These are phyloP conservation scores for Coprinellus aureogranulatus DNA, from an alignment of 768 basidiomycete species.

Conservation along the genomic window DNA sequence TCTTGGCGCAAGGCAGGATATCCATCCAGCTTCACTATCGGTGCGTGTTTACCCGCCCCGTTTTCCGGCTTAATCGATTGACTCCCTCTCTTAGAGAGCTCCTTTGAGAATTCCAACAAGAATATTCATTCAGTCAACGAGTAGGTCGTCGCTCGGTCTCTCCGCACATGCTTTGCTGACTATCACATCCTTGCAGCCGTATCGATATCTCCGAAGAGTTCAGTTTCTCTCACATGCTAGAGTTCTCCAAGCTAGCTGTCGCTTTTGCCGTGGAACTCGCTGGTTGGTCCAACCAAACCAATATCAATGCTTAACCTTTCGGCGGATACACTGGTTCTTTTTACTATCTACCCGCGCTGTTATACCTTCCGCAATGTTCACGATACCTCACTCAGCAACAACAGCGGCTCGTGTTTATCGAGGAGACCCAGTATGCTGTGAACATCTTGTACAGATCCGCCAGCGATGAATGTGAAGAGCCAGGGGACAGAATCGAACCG, in stretches of 20 bases:
- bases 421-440: slow-evolving; percentile 7
- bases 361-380: slow-evolving; percentile 4
- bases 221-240: slow-evolving; percentile 85
- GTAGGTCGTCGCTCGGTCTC: slow-evolving; percentile 42
- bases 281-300: slow-evolving; percentile 38
- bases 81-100: slow-evolving; percentile 46
- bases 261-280: slow-evolving; percentile 78
- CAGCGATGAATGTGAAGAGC: slow-evolving; percentile 10
- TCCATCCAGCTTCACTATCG: slow-evolving; percentile 80
- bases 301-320: slow-evolving; percentile 2
- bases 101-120: slow-evolving; percentile 75
- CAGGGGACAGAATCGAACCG: not conserved
- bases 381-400: slow-evolving; percentile 3
- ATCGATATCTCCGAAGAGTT: slow-evolving; percentile 87
- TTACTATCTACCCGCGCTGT: slow-evolving; percentile 7
- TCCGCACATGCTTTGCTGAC: slow-evolving; percentile 3
- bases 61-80: slow-evolving; percentile 13
- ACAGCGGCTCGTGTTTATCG: slow-evolving; percentile 2
- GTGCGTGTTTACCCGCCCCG: slow-evolving; percentile 34
- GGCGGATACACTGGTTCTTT: not conserved
- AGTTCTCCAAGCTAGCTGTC: slow-evolving; percentile 82
- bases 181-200: slow-evolving; percentile 45
- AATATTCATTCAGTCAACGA: slow-evolving; percentile 81
- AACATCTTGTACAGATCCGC: not conserved
- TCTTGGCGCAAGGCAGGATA: slow-evolving; percentile 88